Base-by-base conservation (phyloP, 176 grass and related monocot species). In the Leersia perrieri region DNA sequence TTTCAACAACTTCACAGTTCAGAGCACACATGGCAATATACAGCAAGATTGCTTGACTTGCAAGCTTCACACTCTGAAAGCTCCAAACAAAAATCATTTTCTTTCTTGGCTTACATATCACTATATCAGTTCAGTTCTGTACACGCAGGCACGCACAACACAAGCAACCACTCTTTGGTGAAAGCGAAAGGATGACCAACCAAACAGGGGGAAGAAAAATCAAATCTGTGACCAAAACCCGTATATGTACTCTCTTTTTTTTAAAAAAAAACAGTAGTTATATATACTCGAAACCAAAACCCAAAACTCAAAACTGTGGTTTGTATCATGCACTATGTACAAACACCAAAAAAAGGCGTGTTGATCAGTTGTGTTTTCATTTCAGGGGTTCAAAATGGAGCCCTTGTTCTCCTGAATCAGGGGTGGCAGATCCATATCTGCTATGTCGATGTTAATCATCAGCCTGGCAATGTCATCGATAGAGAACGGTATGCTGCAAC, bases 401-500 rank as follows among this genome's bases (percentile, higher is more conserved):
- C 83, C 83, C 7, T 68, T 74, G 40, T 29, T 77, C 60, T 86
- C 79, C 66, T 78, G 68, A n/a, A 82, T 86, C 15, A 90, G 61
- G 0, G 83, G 26, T 12, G 83, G 78, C 60, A 90, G 79, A 66
- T 90, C 88, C 78, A 90, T 86, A 9, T 79, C 83, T 3, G 47
- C 79, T 16, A 60, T n/a, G 15, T 86, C 88, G 9, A 78, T 68
- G 49, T 82, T 44, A 14, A 82, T 74, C 47, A 78, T 82, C 36
- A 90, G 78, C 88, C 77, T 90, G 0, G 83, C 40, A 33, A 90
- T 79, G 73, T 90, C 88, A 3, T 90, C 83, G 5, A 86, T 51
- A 0, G 83, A 86, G 73, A 93, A 93, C 0, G 91, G 91, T 79
- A 93, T 93, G 81, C 91, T 93, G 76, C 38, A 73, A 6, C 32